phyloP scores from a whole-genome alignment of 2,329 filamentous ascomycete genomes.

The Aspergillus fumigatiaffinis region DNA sequence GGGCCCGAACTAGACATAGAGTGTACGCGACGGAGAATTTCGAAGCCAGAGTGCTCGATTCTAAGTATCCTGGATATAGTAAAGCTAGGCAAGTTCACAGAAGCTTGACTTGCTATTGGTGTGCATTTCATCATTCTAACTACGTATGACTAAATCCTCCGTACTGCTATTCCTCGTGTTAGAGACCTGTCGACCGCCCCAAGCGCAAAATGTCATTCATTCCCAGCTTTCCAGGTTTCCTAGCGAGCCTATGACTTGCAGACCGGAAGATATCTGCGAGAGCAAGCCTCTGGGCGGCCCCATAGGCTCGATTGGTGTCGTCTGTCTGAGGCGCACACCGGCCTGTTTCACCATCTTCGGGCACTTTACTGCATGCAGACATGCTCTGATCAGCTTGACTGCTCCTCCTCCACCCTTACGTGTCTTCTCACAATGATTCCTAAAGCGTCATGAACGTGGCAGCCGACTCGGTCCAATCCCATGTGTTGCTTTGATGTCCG shows the following conservation, averaged over 20 bases:
- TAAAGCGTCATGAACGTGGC: background rate
- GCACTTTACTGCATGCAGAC: conserved; percentile 23
- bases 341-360: conserved; percentile 27
- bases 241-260: background rate
- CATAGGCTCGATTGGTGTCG: background rate
- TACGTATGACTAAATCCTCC: no score
- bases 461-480: background rate
- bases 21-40: background rate
- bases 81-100: background rate
- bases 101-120: background rate
- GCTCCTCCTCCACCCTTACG: conserved; percentile 18
- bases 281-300: background rate
- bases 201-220: background rate
- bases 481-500: background rate
- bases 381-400: conserved; percentile 8
- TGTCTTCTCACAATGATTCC: conserved; percentile 16
- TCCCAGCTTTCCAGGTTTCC: background rate
- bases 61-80: background rate
- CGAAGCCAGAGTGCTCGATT: background rate
- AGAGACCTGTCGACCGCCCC: background rate
- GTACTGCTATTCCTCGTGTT: no score
- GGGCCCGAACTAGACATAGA: background rate
- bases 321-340: conserved; percentile 4
- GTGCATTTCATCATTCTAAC: no score
- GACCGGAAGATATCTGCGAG: background rate